Conservation (phyloP, 345 rosid species). For the Euphorbia peplus region DNA sequence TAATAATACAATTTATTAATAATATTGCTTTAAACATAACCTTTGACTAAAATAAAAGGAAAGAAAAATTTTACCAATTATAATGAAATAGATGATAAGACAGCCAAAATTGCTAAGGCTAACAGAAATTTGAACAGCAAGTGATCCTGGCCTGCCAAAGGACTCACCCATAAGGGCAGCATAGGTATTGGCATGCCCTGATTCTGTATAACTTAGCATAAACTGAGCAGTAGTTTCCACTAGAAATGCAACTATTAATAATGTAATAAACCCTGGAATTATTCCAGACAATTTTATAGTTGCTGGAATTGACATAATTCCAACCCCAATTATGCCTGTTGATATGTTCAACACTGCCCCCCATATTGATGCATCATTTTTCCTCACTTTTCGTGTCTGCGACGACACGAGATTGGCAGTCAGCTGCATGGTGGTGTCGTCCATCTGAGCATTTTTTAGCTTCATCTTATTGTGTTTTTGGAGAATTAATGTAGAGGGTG, state of each 20-base stretch:
- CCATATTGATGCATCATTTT: constrained; percentile 12
- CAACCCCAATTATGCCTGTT: constrained; percentile 23
- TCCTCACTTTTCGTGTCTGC: too few species aligned
- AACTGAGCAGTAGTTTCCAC: constrained; percentile 28
- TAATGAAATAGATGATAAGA: constrained; percentile 33
- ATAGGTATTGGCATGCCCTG: constrained; percentile 25
- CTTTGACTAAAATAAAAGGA: too few species aligned
- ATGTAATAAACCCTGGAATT: constrained; percentile 18
- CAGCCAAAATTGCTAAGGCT: constrained; percentile 25
- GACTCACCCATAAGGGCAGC: constrained; percentile 35
- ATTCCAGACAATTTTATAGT: constrained; percentile 27
- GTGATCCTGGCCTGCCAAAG: constrained; percentile 26
- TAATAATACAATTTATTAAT: too few species aligned
- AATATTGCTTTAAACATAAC: too few species aligned
- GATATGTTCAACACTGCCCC: constrained; percentile 27
- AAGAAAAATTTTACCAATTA: constrained; percentile 21
- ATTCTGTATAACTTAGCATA: constrained; percentile 28
- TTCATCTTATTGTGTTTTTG: too few species aligned
- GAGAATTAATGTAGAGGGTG: too few species aligned
- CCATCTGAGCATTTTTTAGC: too few species aligned
- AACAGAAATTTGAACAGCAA: constrained; percentile 25
- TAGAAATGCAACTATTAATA: constrained; percentile 22
- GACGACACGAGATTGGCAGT: too few species aligned
- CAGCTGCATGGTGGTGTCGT: too few species aligned
- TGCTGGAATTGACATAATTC: constrained; percentile 25